Evolutionary conservation across 2,329 filamentous ascomycete genomes (phyloP).

Genomic region (Orbilia javanica): DNA sequence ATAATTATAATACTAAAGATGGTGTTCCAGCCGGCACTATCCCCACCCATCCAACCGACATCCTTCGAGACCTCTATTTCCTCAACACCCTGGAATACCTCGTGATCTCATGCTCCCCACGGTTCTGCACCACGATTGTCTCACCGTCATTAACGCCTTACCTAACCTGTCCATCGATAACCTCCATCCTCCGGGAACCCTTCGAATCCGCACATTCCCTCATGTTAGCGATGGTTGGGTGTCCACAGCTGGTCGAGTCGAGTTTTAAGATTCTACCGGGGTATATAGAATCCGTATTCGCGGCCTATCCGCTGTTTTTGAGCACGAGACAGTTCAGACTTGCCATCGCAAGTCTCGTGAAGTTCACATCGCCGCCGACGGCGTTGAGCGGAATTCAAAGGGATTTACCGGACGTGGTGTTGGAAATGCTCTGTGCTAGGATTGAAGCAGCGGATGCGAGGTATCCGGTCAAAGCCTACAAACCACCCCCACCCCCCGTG

Average conservation of each 20-base stretch:
- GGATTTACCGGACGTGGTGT: conserved; percentile 80
- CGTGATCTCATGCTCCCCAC: conserved; percentile 75
- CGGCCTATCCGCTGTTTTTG: conserved; percentile 81
- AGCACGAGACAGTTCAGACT: conserved; percentile 88
- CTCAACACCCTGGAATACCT: conserved; percentile 88
- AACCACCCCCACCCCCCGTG: conserved; percentile 59
- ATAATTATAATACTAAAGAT: conserved; percentile 57
- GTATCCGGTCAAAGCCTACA: conserved; percentile 64
- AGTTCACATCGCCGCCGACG: conserved; percentile 83
- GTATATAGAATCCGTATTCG: conserved; percentile 84
- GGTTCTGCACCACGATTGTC: conserved; percentile 78
- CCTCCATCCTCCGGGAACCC: conserved; percentile 74
- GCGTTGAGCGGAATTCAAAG: conserved; percentile 79
- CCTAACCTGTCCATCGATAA: conserved; percentile 72
- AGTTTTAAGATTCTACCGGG: conserved; percentile 80
- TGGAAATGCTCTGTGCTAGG: conserved; percentile 81
- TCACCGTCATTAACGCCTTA: conserved; percentile 81
- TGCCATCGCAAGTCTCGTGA: conserved; percentile 86
- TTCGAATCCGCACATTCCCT: conserved; percentile 91
- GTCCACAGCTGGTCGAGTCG: conserved; percentile 79
- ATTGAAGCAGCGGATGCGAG: conserved; percentile 64
- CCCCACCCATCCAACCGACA: conserved; percentile 75
- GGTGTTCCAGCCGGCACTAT: conserved; percentile 69
- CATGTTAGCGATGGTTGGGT: conserved; percentile 81
- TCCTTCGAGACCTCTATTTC: conserved; percentile 86